Base-by-base conservation (phyloP, 1,284 basidiomycete genomes). In the Marasmius fiardii region DNA sequence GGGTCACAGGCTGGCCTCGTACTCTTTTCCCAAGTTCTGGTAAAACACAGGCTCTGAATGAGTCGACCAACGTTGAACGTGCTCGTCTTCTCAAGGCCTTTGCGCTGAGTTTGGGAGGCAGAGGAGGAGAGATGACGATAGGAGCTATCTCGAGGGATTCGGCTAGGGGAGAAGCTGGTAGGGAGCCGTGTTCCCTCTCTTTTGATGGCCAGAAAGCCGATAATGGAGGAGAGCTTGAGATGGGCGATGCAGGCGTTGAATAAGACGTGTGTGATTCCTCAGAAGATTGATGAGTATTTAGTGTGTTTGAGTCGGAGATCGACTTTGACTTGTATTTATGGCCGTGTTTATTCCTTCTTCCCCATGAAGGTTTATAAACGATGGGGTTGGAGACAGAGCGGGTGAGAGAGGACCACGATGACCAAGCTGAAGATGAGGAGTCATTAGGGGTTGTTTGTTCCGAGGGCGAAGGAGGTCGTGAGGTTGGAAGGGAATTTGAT, bases 41-140 rank as follows among this genome's bases (percentile, higher is more conserved):
- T 23, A 91, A 66, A 26, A 92, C 82, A 65, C 85, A 80, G 20
- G 79, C 79, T 18, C 90, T 80, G 67, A 86, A 93, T 3, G 84
- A 78, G 65, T 94, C 90, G 14, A 93, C 81, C 11, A 94, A 78
- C 2, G 80, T 73, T 8, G 90, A 87, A 33, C 91, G 86, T 2
- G 91, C 91, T 56, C 81, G 80, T 51, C 80, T 75, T 28, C 90
- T 82, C 55, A 90, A 79, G 35, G 65, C 63, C 21, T 73, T 71
- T n/a, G 75, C 63, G 11, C 65, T 63, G n/a, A 68, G 66, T 43
- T 53, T 68, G 59, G 52, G 71, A 54, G 64, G 51, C n/a, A 58
- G 63, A 50, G 64, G 59, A 53, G 64, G 66, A 34, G 65, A 66
- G 60, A 61, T 43, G 6, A 60, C 60, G 18, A 54, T 26, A 16